Percentiles rank a stretch among this genome's conserved stretches.
Evolutionary conservation across 2,329 filamentous ascomycete genomes (phyloP).

Genomic region (Penicillium griseofulvum): DNA sequence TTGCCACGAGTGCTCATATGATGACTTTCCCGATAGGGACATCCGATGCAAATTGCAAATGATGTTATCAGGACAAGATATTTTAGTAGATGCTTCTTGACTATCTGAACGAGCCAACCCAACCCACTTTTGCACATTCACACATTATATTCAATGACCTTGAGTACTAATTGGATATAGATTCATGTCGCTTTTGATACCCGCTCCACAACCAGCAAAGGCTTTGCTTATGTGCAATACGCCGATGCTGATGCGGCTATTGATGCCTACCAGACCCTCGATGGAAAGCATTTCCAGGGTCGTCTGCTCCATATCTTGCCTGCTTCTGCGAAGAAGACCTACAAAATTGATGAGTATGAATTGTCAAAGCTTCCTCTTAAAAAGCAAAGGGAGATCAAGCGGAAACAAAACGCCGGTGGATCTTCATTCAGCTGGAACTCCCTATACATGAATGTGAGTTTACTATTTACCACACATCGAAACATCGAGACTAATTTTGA

Average conservation of each 20-base stretch:
- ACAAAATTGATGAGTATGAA: slow-evolving; percentile 80
- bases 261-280: slow-evolving; percentile 73
- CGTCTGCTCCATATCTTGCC: slow-evolving; percentile 88
- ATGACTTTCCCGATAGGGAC: slow-evolving; percentile 99
- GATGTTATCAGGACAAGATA: slow-evolving; percentile 87
- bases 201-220: slow-evolving; percentile 71
- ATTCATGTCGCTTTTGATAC: slow-evolving; percentile 79
- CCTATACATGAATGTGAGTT: slow-evolving; percentile 87
- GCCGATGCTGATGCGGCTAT: slow-evolving; percentile 69
- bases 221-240: slow-evolving; percentile 85
- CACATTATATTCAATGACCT: slow-evolving; percentile 23
- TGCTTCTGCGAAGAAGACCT: slow-evolving; percentile 75
- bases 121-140: slow-evolving; percentile 23
- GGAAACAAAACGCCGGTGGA: slow-evolving; percentile 74
- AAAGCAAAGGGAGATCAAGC: slow-evolving; percentile 87
- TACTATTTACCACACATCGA: background rate
- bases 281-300: slow-evolving; percentile 87
- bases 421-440: slow-evolving; percentile 95
- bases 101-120: slow-evolving; percentile 65
- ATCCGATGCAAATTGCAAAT: slow-evolving; percentile 89
- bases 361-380: slow-evolving; percentile 90
- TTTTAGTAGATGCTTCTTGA: slow-evolving; percentile 99
- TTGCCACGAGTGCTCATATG: slow-evolving; percentile 54
- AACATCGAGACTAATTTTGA: slow-evolving; percentile 19
- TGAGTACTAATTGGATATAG: slow-evolving; percentile 56